Percentiles rank a stretch among this genome's conserved stretches.
phyloP scores from a whole-genome alignment of 164 flowering plant species.

The Chimonanthus praecox region DNA sequence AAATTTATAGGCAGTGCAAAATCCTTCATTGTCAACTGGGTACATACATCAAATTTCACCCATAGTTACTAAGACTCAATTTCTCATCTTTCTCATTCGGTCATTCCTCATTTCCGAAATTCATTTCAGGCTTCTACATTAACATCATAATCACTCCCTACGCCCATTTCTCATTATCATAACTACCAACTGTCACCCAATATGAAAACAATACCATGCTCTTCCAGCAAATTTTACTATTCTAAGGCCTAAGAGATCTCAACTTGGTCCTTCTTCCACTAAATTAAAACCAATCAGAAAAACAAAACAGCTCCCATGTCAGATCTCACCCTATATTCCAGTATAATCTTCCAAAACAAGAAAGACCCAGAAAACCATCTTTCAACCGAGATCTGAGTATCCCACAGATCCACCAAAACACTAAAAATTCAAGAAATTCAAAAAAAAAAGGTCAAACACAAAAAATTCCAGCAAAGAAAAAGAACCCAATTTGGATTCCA shows the following conservation, averaged over 20 bases:
- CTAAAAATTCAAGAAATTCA: neutral
- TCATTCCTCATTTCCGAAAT: no score
- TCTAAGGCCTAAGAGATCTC: neutral
- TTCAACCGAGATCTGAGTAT: conserved; percentile 2
- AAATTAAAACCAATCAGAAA: neutral
- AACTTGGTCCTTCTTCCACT: neutral
- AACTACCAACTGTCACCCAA: neutral
- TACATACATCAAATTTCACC: no score
- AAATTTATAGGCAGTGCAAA: no score
- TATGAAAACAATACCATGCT: no score
- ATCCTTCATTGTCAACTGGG: no score
- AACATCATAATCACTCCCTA: no score
- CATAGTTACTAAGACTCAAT: no score
- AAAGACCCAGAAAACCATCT: neutral
- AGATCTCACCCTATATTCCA: neutral
- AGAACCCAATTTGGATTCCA: neutral
- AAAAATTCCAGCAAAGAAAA: neutral
- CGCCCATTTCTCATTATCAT: neutral
- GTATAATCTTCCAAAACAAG: neutral
- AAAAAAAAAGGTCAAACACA: neutral
- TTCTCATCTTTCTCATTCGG: no score
- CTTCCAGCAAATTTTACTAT: neutral
- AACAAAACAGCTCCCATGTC: neutral
- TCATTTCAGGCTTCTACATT: neutral
- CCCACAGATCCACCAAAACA: neutral